These are phyloP conservation scores for Luvunga scandens DNA, from an alignment of 345 rosid genomes.

Conservation along the genomic window DNA sequence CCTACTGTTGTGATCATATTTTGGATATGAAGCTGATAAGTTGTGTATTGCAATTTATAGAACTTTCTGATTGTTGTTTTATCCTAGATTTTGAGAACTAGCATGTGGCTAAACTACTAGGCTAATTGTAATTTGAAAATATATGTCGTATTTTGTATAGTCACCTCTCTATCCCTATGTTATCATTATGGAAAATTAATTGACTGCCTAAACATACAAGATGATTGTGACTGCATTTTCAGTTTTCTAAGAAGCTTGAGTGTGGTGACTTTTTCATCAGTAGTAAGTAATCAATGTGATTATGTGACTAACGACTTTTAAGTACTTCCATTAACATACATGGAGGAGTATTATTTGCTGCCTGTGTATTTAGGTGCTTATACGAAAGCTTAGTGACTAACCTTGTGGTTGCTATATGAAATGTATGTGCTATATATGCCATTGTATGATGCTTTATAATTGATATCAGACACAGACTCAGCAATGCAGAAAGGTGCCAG, in stretches of 20 bases:
- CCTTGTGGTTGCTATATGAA: not conserved
- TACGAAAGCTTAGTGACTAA: not conserved
- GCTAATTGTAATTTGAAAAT: not conserved
- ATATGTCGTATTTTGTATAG: not conserved
- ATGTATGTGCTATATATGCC: not conserved
- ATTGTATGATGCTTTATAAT: not conserved
- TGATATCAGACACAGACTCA: not conserved
- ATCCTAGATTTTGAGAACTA: not conserved
- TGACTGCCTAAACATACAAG: not conserved
- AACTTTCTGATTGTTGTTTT: not conserved
- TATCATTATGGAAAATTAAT: not conserved
- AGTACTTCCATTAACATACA: not conserved
- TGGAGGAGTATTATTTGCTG: not conserved
- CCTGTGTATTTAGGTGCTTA: not conserved
- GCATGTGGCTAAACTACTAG: not conserved
- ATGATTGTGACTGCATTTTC: not conserved
- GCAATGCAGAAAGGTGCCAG: not conserved
- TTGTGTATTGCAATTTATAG: not conserved
- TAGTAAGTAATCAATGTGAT: not conserved
- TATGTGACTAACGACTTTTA: not conserved
- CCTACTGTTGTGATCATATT: not conserved
- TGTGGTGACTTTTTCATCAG: not conserved
- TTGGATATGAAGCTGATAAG: not conserved
- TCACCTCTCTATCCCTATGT: not conserved
- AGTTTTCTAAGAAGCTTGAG: not conserved